phyloP scores from a whole-genome alignment of 306 rosid genomes.

The Cicer cuneatum region DNA sequence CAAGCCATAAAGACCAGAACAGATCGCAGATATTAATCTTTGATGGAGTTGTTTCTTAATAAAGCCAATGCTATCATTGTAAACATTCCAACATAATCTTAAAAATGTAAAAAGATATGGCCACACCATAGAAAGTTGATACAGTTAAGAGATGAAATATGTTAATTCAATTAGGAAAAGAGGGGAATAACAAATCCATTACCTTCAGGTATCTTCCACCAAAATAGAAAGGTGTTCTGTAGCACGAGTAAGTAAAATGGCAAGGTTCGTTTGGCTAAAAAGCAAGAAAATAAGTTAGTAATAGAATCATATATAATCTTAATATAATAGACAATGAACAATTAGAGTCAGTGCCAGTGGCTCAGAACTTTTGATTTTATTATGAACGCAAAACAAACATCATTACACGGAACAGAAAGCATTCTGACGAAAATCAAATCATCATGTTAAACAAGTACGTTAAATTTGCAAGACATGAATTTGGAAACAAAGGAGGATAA shows the following conservation, averaged over 20 bases:
- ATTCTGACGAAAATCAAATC: constrained; percentile 33
- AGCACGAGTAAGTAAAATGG: constrained; percentile 57
- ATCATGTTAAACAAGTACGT: constrained; percentile 28
- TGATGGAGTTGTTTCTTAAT: constrained; percentile 3
- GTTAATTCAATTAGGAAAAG: constrained; percentile 24
- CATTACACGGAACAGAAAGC: constrained; percentile 22
- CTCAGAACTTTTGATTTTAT: constrained; percentile 4
- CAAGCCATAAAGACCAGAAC: not conserved
- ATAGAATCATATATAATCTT: constrained; percentile 35
- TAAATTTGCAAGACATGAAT: constrained; percentile 18
- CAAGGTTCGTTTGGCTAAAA: constrained; percentile 70
- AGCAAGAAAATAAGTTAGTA: constrained; percentile 18
- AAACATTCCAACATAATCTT: not conserved
- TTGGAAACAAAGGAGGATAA: constrained; percentile 8
- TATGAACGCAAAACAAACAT: constrained; percentile 28
- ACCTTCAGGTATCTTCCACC: constrained; percentile 95
- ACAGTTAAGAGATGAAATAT: constrained; percentile 13
- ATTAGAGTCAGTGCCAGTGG: constrained; percentile 3
- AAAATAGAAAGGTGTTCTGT: constrained; percentile 65
- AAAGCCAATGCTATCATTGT: constrained; percentile 9
- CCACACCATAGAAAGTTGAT: not conserved
- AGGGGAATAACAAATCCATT: constrained; percentile 36
- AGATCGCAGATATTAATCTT: constrained; percentile 1
- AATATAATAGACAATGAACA: constrained; percentile 32
- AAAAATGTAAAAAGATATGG: constrained; percentile 8